Conservation (phyloP, 495 filamentous ascomycete species). For the Penicillium ochrochloron region DNA sequence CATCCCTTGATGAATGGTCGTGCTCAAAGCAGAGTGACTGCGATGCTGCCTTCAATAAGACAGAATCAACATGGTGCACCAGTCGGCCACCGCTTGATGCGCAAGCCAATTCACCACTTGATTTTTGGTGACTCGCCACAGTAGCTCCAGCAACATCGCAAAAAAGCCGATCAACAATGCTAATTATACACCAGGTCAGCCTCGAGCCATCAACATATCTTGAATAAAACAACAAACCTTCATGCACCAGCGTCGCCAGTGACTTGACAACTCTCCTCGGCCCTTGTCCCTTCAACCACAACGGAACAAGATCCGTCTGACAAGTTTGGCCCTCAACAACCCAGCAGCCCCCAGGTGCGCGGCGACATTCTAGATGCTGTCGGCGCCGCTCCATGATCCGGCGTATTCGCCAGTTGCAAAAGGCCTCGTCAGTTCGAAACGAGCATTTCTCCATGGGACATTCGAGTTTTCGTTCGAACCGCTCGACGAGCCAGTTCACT, state of each 20-base stretch:
- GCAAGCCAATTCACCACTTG: not conserved
- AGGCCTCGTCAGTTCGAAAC: slow-evolving; percentile 49
- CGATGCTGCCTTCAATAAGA: not conserved
- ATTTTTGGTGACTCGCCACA: not conserved
- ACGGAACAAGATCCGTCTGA: slow-evolving; percentile 35
- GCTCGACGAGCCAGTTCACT: slow-evolving; percentile 68
- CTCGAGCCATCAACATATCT: not conserved
- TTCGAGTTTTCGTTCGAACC: slow-evolving; percentile 53
- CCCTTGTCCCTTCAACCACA: slow-evolving; percentile 39
- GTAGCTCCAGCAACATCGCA: slow-evolving; percentile 4
- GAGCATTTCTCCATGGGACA: slow-evolving; percentile 55
- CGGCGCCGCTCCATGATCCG: slow-evolving; percentile 50
- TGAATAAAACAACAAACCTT: slow-evolving; percentile 35
- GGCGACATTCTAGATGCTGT: slow-evolving; percentile 46
- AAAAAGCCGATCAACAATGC: slow-evolving; percentile 8
- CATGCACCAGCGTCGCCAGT: slow-evolving; percentile 23
- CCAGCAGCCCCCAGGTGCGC: slow-evolving; percentile 36
- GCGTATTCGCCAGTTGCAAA: slow-evolving; percentile 47
- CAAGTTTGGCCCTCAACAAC: slow-evolving; percentile 45
- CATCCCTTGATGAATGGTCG: not conserved
- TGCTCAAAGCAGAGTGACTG: not conserved
- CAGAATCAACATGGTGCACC: not conserved
- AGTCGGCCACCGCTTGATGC: not conserved
- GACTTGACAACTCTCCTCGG: slow-evolving; percentile 20
- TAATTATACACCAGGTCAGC: not conserved